Conservation (phyloP, 768 basidiomycete species). For the Kwoniella pini region DNA sequence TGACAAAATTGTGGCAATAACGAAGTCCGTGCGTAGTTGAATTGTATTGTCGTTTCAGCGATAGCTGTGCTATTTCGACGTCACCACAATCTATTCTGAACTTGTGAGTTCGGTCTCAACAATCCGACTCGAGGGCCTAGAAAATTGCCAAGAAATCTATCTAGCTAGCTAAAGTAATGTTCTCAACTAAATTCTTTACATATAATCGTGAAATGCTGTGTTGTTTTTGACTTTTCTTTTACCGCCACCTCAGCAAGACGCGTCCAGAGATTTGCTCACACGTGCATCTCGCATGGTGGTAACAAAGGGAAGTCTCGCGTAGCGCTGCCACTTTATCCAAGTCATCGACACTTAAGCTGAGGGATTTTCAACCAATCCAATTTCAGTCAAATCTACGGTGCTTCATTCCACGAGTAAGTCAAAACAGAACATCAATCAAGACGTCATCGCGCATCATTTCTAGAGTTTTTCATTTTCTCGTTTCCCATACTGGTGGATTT, state of each 20-base stretch:
- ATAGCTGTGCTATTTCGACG: too few relatives aligned
- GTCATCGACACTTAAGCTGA: background rate
- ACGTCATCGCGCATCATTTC: too few relatives aligned
- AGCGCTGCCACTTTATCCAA: background rate
- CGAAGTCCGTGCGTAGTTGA: background rate
- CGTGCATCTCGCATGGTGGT: background rate
- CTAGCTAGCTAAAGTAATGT: background rate
- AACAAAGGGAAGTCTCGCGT: background rate
- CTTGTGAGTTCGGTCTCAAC: too few relatives aligned
- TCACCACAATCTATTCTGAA: too few relatives aligned
- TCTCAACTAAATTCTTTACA: too few relatives aligned
- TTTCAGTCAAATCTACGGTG: background rate
- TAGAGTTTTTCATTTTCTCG: too few relatives aligned
- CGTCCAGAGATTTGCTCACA: background rate
- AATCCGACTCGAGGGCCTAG: too few relatives aligned
- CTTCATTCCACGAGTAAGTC: background rate
- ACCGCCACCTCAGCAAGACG: too few relatives aligned
- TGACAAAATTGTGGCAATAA: background rate
- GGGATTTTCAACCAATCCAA: conserved; percentile 10
- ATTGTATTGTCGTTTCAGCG: too few relatives aligned
- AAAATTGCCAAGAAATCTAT: too few relatives aligned
- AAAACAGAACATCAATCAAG: too few relatives aligned
- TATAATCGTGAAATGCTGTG: conserved; percentile 4
- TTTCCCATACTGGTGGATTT: too few relatives aligned
- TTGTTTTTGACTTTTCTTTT: conserved; percentile 5